A percentile compares a stretch with the other conserved stretches of the same genome.
These are phyloP conservation scores for Limtongozyma cylindracea DNA, from an alignment of 805 yeast genomes.

Conservation along the genomic window DNA sequence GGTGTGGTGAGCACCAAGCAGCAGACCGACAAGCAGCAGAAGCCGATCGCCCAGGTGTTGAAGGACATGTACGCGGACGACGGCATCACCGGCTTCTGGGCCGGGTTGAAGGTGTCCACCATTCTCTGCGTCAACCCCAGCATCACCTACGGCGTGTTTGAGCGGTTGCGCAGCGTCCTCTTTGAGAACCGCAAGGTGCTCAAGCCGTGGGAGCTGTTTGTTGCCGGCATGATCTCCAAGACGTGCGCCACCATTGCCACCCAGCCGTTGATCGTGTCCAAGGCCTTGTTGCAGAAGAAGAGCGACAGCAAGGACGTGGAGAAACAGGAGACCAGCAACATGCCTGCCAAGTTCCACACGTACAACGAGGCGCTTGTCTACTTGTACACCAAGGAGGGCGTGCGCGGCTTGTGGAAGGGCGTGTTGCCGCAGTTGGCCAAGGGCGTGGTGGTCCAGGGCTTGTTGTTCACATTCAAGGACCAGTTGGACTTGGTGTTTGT, in stretches of 20 bases:
- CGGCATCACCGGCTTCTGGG: constrained; percentile 56
- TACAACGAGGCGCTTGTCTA: constrained; percentile 40
- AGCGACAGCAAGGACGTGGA: constrained; percentile 8
- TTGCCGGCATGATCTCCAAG: constrained; percentile 60
- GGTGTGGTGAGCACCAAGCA: constrained; percentile 39
- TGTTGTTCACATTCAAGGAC: constrained; percentile 61
- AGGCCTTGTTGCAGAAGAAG: constrained; percentile 50
- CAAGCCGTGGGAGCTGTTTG: constrained; percentile 37
- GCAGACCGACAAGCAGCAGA: constrained; percentile 22
- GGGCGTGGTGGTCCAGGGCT: constrained; percentile 68
- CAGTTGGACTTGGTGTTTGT: constrained; percentile 21
- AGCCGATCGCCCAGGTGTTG: constrained; percentile 8
- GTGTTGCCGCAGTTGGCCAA: constrained; percentile 55
- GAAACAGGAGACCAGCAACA: too few relatives aligned
- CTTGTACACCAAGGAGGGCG: constrained; percentile 38
- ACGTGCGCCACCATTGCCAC: constrained; percentile 58
- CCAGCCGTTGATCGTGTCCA: constrained; percentile 68
- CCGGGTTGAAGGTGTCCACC: constrained; percentile 58
- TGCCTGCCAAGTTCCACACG: constrained; percentile 20
- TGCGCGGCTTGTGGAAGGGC: constrained; percentile 52
- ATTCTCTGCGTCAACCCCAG: constrained; percentile 67
- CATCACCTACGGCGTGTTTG: constrained; percentile 65
- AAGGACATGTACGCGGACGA: constrained; percentile 30
- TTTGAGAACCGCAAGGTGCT: constrained; percentile 17
- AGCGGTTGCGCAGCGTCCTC: constrained; percentile 29